phyloP scores from a whole-genome alignment of 1,284 basidiomycete genomes.

The Violaceomyces palustris region DNA sequence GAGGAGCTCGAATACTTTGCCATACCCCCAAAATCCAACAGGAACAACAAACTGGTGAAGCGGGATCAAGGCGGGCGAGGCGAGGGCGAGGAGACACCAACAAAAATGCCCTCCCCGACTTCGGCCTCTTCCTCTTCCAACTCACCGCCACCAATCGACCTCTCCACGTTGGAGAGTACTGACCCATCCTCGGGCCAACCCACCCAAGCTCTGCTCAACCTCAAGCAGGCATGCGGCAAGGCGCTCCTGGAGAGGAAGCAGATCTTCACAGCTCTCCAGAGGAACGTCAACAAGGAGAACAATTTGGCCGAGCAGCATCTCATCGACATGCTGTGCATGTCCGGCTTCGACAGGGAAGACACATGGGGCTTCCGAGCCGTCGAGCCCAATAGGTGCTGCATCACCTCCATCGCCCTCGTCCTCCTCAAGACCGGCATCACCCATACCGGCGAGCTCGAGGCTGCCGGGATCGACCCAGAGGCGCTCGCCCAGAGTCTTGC shows the following conservation, averaged over 20 bases:
- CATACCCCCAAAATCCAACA: slow-evolving; percentile 68
- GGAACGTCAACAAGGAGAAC: slow-evolving; percentile 99
- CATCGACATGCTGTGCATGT: slow-evolving; percentile 99
- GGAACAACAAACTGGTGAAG: not conserved
- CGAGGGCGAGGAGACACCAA: no score
- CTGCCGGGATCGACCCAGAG: slow-evolving; percentile 11
- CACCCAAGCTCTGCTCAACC: slow-evolving; percentile 65
- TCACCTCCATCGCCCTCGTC: slow-evolving; percentile 94
- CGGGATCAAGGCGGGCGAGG: slow-evolving; percentile 47
- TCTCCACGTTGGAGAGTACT: slow-evolving; percentile 17
- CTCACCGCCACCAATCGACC: slow-evolving; percentile 2
- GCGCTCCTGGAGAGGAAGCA: slow-evolving; percentile 81
- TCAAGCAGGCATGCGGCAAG: slow-evolving; percentile 61
- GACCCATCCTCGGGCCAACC: slow-evolving; percentile 62
- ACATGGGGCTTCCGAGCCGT: slow-evolving; percentile 94
- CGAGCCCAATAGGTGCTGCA: slow-evolving; percentile 91
- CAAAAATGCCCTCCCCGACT: slow-evolving; percentile 2
- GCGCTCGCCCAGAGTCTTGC: slow-evolving; percentile 1
- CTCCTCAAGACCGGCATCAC: slow-evolving; percentile 93
- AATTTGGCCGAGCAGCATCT: slow-evolving; percentile 97
- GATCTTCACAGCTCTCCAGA: slow-evolving; percentile 95
- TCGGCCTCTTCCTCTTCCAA: no score
- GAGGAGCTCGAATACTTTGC: slow-evolving; percentile 98
- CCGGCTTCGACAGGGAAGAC: slow-evolving; percentile 92
- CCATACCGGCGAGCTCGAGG: slow-evolving; percentile 62